These are phyloP conservation scores for Eremochloa ophiuroides DNA, from an alignment of 176 grass and related monocot genomes.

Conservation along the genomic window DNA sequence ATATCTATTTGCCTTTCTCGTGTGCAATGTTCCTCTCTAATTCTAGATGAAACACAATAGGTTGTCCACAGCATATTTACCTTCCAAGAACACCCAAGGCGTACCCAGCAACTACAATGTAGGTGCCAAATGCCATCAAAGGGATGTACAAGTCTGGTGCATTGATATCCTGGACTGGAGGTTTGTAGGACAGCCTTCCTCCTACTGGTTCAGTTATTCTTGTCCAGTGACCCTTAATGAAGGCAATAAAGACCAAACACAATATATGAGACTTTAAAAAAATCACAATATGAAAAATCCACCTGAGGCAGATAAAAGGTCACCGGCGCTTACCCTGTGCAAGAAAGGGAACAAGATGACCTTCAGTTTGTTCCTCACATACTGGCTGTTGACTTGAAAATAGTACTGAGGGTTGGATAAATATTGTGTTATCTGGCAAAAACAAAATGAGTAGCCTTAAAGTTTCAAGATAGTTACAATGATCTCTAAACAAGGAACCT, in stretches of 20 bases:
- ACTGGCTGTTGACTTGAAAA: slow-evolving; percentile 89
- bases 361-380: slow-evolving; percentile 84
- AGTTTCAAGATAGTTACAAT: background rate
- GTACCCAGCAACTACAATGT: slow-evolving; percentile 58
- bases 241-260: slow-evolving; percentile 17
- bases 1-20: background rate
- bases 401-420: slow-evolving; percentile 84
- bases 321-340: slow-evolving; percentile 49
- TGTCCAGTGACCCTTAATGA: slow-evolving; percentile 79
- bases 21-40: background rate
- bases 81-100: slow-evolving; percentile 52
- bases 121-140: slow-evolving; percentile 77
- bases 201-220: slow-evolving; percentile 82
- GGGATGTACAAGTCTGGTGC: slow-evolving; percentile 86
- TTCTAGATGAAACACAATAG: background rate
- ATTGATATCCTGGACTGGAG: slow-evolving; percentile 90
- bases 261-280: background rate
- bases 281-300: background rate
- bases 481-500: background rate
- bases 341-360: slow-evolving; percentile 80
- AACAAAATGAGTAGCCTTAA: background rate
- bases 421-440: slow-evolving; percentile 56
- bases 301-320: background rate
- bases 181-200: slow-evolving; percentile 75
- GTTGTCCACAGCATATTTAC: slow-evolving; percentile 4